Evolutionary conservation across 371 early-diverging fungal species (phyloP).

Genomic region (Actinomucor elegans): DNA sequence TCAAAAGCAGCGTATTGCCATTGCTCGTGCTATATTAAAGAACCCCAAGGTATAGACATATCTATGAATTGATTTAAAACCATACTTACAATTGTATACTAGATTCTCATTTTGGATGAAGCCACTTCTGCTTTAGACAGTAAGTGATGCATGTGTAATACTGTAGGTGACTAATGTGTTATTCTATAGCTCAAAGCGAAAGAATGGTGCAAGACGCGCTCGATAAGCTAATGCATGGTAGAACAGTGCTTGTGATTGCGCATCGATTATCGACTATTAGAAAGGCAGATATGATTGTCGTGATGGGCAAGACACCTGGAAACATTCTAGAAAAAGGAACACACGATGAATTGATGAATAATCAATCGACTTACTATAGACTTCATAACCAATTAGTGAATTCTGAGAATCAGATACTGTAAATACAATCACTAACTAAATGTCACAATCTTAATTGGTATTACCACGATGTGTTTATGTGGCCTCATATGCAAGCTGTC

Average conservation of each 20-base stretch:
- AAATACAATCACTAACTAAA: too few species aligned
- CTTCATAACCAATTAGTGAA: constrained; percentile 45
- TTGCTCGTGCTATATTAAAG: constrained; percentile 73
- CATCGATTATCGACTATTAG: constrained; percentile 76
- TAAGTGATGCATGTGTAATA: constrained; percentile 18
- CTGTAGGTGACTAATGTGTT: not conserved
- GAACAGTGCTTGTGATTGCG: constrained; percentile 79
- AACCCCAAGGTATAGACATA: constrained; percentile 51
- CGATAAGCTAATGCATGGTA: constrained; percentile 62
- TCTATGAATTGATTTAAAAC: not conserved
- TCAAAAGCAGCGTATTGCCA: constrained; percentile 82
- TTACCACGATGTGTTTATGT: too few species aligned
- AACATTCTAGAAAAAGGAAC: constrained; percentile 63
- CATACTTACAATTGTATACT: not conserved
- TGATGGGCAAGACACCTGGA: constrained; percentile 63
- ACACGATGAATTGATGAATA: constrained; percentile 55
- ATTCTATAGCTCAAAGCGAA: constrained; percentile 61
- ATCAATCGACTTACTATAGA: constrained; percentile 51
- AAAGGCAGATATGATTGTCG: constrained; percentile 68
- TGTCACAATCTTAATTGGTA: too few species aligned
- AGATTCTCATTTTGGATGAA: constrained; percentile 77
- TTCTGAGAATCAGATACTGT: constrained; percentile 13
- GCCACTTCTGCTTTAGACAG: constrained; percentile 71
- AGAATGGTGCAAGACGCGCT: constrained; percentile 69
- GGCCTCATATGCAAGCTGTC: too few species aligned